These are phyloP conservation scores for Waltergamsia citrina DNA, from an alignment of 2,329 filamentous ascomycete genomes.

Conservation along the genomic window DNA sequence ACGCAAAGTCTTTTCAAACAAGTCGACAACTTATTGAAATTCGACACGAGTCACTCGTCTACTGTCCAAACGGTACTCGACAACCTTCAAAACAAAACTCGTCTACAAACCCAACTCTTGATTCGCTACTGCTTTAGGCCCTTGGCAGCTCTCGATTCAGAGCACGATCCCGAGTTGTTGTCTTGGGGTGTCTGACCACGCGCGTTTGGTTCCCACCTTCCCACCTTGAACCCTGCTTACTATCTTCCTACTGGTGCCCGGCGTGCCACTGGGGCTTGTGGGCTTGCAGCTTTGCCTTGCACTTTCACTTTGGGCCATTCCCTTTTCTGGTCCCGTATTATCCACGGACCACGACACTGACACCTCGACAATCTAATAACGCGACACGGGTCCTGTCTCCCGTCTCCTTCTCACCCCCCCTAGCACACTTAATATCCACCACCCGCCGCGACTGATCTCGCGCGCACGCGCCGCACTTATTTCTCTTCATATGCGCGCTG, in stretches of 20 bases:
- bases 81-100: too few relatives aligned
- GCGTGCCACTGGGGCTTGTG: too few relatives aligned
- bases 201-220: not conserved
- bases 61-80: too few relatives aligned
- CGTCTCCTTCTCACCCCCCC: not conserved
- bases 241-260: too few relatives aligned
- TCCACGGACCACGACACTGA: not conserved
- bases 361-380: not conserved
- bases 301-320: too few relatives aligned
- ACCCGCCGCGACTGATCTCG: not conserved
- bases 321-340: not conserved
- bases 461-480: not conserved
- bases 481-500: conserved; percentile 3
- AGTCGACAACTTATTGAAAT: too few relatives aligned
- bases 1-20: too few relatives aligned
- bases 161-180: not conserved
- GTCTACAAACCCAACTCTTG: too few relatives aligned
- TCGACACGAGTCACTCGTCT: too few relatives aligned
- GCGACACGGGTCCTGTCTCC: not conserved
- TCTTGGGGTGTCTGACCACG: not conserved
- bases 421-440: not conserved
- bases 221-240: not conserved
- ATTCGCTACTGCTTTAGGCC: too few relatives aligned
- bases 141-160: too few relatives aligned
- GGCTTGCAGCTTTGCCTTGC: too few relatives aligned